These are phyloP conservation scores for Chernovozyma aurita DNA, from an alignment of 1,139 yeast genomes.

Conservation along the genomic window DNA sequence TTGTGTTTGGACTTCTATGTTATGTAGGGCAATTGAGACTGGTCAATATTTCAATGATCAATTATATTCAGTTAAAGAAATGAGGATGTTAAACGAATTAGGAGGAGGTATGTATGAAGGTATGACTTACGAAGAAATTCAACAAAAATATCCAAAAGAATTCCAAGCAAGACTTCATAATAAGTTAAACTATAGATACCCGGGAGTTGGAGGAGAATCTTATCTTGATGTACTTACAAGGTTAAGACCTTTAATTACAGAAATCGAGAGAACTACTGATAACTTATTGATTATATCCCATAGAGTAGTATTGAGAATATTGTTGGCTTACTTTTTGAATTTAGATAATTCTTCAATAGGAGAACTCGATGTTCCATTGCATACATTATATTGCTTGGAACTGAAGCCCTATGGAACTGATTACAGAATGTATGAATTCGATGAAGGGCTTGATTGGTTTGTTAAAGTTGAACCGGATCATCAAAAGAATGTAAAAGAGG, in stretches of 20 bases:
- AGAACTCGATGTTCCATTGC: slow-evolving; percentile 88
- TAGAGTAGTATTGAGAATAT: slow-evolving; percentile 83
- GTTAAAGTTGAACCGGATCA: slow-evolving; percentile 66
- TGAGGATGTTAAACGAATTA: slow-evolving; percentile 89
- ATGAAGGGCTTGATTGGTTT: slow-evolving; percentile 76
- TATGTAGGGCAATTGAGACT: slow-evolving; percentile 72
- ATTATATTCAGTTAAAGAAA: slow-evolving; percentile 74
- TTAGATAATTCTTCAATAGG: slow-evolving; percentile 79
- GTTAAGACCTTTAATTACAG: slow-evolving; percentile 84
- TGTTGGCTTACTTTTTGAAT: slow-evolving; percentile 85
- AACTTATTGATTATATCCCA: slow-evolving; percentile 82
- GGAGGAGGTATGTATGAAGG: slow-evolving; percentile 94
- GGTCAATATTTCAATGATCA: slow-evolving; percentile 70
- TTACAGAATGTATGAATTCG: slow-evolving; percentile 84
- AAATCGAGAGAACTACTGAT: slow-evolving; percentile 86
- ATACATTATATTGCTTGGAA: slow-evolving; percentile 83
- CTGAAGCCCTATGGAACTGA: slow-evolving; percentile 95
- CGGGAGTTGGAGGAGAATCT: slow-evolving; percentile 97
- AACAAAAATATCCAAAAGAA: slow-evolving; percentile 66
- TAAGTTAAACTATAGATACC: slow-evolving; percentile 82
- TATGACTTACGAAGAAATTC: slow-evolving; percentile 82
- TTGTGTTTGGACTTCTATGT: slow-evolving; percentile 92
- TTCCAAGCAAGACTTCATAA: slow-evolving; percentile 69
- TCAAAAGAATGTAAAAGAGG: slow-evolving; percentile 56
- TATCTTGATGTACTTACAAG: slow-evolving; percentile 90